Evolutionary conservation across 805 yeast species (phyloP).

Genomic region (Suhomyces emberorum): DNA sequence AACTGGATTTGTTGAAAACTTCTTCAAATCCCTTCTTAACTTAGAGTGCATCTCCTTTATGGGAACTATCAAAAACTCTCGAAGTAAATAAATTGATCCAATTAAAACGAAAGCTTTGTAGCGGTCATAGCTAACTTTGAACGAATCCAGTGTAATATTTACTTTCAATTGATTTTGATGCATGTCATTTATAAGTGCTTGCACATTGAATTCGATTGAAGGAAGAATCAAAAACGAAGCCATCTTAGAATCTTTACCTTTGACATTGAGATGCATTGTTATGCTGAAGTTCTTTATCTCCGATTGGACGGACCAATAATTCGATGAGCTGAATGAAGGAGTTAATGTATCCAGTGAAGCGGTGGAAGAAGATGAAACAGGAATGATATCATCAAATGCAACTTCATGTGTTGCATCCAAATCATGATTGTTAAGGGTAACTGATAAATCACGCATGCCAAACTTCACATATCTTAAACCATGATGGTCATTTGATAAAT

Average conservation of each 20-base stretch:
- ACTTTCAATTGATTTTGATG: constrained; percentile 13
- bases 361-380: constrained; percentile 11
- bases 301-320: constrained; percentile 22
- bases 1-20: constrained; percentile 5
- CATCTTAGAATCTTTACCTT: constrained; percentile 6
- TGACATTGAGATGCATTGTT: constrained; percentile 12
- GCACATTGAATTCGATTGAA: constrained; percentile 9
- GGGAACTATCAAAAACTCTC: constrained; percentile 30
- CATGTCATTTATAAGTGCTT: constrained; percentile 6
- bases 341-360: constrained; percentile 31
- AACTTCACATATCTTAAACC: constrained; percentile 19
- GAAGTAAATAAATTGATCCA: constrained; percentile 31
- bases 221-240: constrained; percentile 23
- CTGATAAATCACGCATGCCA: constrained; percentile 11
- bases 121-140: constrained; percentile 24
- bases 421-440: constrained; percentile 7
- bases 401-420: constrained; percentile 1
- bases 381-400: constrained; percentile 1
- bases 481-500: constrained; percentile 16
- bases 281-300: constrained; percentile 15
- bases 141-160: constrained; percentile 12
- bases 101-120: constrained; percentile 29
- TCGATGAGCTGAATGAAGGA: constrained; percentile 5
- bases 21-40: constrained; percentile 19
- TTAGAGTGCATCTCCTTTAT: constrained; percentile 20